Conservation (phyloP, 495 filamentous ascomycete genomes). For the Arthonia radiata region DNA sequence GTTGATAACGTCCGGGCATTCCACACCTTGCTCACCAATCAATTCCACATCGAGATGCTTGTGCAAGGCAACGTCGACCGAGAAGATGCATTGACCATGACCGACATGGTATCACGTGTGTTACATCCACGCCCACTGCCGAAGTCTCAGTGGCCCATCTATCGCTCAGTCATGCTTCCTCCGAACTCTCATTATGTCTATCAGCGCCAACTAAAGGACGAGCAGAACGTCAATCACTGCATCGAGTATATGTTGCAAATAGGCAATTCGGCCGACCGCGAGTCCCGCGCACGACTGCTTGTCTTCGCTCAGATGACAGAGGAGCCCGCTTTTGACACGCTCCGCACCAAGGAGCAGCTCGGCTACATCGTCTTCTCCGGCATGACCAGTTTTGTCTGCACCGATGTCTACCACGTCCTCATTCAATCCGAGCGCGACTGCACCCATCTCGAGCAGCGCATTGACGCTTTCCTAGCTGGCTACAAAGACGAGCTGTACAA, state of each 20-base stretch:
- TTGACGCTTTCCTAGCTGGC: constrained; percentile 52
- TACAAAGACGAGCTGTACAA: constrained; percentile 39
- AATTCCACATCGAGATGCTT: constrained; percentile 69
- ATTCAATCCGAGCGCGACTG: constrained; percentile 82
- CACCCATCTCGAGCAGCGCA: constrained; percentile 60
- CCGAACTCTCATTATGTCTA: constrained; percentile 64
- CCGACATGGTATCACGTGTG: constrained; percentile 52
- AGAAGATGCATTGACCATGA: constrained; percentile 76
- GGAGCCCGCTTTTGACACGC: constrained; percentile 79
- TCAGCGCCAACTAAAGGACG: constrained; percentile 54
- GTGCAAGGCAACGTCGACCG: constrained; percentile 89
- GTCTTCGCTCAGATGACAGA: constrained; percentile 79
- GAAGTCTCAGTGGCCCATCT: constrained; percentile 53
- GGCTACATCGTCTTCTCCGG: constrained; percentile 91
- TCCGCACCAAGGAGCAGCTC: constrained; percentile 92
- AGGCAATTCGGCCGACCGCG: constrained; percentile 42
- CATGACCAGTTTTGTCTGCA: constrained; percentile 37
- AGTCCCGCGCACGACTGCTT: constrained; percentile 45
- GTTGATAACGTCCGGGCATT: constrained; percentile 50
- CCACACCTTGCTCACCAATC: constrained; percentile 54
- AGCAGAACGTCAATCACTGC: constrained; percentile 86
- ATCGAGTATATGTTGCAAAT: constrained; percentile 78
- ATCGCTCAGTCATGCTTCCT: constrained; percentile 53
- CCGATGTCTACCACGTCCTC: constrained; percentile 66
- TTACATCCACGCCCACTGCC: constrained; percentile 56